Conservation (phyloP, 192 early-diverging fungal genomes). For the Coemansia erecta region DNA sequence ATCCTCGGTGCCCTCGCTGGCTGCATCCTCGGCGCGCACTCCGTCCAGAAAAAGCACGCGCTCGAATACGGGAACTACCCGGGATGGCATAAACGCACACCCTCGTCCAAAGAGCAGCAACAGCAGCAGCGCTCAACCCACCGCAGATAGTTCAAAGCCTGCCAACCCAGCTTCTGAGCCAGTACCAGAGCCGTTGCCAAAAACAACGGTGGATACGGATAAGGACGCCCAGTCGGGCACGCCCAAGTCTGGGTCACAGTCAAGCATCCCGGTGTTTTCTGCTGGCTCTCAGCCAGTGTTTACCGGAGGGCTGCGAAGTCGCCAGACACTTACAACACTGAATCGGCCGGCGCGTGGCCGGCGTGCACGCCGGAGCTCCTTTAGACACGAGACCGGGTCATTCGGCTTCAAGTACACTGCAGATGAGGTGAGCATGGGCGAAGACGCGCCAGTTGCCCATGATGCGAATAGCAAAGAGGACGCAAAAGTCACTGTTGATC, state of each 20-base stretch:
- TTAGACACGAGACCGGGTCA: conserved; percentile 5
- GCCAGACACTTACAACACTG: conserved; percentile 22
- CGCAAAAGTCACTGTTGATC: too few relatives aligned
- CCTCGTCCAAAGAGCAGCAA: background rate
- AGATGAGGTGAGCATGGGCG: background rate
- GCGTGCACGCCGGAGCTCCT: conserved; percentile 16
- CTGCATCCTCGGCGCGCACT: background rate
- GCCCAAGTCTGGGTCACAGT: conserved; percentile 1
- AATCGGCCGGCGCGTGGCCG: conserved; percentile 26
- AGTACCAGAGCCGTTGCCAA: background rate
- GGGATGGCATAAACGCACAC: too few relatives aligned
- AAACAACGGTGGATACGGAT: background rate
- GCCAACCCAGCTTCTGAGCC: too few relatives aligned
- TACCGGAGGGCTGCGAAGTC: conserved; percentile 25
- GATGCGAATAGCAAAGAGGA: too few relatives aligned
- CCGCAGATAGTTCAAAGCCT: background rate
- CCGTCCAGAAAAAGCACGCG: background rate
- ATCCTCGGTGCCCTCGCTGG: background rate
- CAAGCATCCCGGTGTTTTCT: background rate
- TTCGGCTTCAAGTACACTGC: background rate
- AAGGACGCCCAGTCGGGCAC: background rate
- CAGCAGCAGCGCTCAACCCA: background rate
- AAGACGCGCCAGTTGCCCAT: background rate
- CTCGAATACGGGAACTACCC: too few relatives aligned
- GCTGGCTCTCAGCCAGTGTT: conserved; percentile 10